Evolutionary conservation across 495 filamentous ascomycete genomes (phyloP).

Genomic region (Penicillium cosmopolitanum): DNA sequence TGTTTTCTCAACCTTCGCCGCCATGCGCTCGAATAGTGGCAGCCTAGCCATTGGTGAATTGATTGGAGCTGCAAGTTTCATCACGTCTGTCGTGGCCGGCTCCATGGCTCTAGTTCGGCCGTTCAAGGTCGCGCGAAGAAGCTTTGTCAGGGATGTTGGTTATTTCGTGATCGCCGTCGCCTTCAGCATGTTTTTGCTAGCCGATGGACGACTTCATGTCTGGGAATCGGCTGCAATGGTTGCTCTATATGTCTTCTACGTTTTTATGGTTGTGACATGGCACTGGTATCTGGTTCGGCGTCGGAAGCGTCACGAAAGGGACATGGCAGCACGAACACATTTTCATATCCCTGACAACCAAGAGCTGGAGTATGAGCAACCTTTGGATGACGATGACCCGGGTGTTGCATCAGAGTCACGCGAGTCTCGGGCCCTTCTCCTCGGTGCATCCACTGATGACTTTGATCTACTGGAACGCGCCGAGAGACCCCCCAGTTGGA

Average conservation of each 20-base stretch:
- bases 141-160: constrained; percentile 88
- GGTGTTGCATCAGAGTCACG: constrained; percentile 56
- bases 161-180: constrained; percentile 89
- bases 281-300: constrained; percentile 78
- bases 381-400: constrained; percentile 74
- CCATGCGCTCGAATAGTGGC: constrained; percentile 94
- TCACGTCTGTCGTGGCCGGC: constrained; percentile 95
- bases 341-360: constrained; percentile 71
- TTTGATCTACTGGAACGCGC: constrained; percentile 73
- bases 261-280: constrained; percentile 85
- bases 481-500: constrained; percentile 48
- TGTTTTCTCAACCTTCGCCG: constrained; percentile 97
- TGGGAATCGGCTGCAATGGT: constrained; percentile 96
- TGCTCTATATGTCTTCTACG: constrained; percentile 88
- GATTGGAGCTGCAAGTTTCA: constrained; percentile 94
- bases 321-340: constrained; percentile 72
- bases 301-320: constrained; percentile 61
- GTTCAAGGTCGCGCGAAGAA: constrained; percentile 84
- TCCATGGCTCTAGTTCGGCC: constrained; percentile 96
- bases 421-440: constrained; percentile 55
- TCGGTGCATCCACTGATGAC: constrained; percentile 62
- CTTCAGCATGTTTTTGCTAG: constrained; percentile 86
- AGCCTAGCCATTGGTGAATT: constrained; percentile 95
- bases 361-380: constrained; percentile 66
- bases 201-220: constrained; percentile 78